Conservation (phyloP, 495 filamentous ascomycete species). For the Penicillium psychrofluorescens region DNA sequence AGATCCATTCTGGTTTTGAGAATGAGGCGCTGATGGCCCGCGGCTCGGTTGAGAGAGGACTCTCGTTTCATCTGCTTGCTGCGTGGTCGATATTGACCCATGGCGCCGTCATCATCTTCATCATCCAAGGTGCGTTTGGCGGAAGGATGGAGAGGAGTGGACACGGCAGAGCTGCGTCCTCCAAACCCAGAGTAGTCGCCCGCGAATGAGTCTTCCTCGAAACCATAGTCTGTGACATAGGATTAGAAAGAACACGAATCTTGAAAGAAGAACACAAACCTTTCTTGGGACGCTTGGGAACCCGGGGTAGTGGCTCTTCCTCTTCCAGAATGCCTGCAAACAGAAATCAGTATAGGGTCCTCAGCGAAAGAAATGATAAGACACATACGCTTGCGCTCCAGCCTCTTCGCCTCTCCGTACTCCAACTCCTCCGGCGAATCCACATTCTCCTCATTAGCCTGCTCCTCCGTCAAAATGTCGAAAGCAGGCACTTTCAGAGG, state of each 20-base stretch:
- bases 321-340: conserved; percentile 49
- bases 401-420: conserved; percentile 79
- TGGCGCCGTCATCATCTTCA: conserved; percentile 33
- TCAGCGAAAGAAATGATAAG: background rate
- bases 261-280: conserved; percentile 20
- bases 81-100: conserved; percentile 24
- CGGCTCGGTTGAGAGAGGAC: conserved; percentile 27
- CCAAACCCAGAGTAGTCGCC: conserved; percentile 27
- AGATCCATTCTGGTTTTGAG: conserved; percentile 41
- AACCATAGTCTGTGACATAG: conserved; percentile 20
- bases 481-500: conserved; percentile 79
- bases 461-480: conserved; percentile 65
- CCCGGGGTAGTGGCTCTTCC: conserved; percentile 51
- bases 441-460: conserved; percentile 80
- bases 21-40: conserved; percentile 37
- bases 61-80: conserved; percentile 32
- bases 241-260: background rate
- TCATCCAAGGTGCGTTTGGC: conserved; percentile 24
- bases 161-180: conserved; percentile 32
- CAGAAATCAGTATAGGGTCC: conserved; percentile 1
- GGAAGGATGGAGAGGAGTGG: conserved; percentile 34
- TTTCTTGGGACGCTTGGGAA: conserved; percentile 52
- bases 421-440: conserved; percentile 78
- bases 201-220: conserved; percentile 31
- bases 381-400: conserved; percentile 65